Conservation (phyloP, 2,329 filamentous ascomycete species). For the Dothistroma pini region DNA sequence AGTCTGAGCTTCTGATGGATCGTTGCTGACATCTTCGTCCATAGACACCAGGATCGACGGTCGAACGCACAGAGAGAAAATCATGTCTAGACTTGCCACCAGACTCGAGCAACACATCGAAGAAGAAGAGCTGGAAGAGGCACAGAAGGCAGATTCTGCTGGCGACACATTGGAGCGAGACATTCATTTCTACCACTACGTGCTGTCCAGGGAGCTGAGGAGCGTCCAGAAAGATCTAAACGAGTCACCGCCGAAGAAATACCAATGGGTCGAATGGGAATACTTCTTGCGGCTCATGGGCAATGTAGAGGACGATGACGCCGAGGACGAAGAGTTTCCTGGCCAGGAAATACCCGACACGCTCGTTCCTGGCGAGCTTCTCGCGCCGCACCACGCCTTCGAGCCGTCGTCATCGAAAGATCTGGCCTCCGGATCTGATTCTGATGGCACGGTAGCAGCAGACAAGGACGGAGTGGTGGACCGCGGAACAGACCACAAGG, state of each 20-base stretch:
- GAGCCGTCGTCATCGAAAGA: not conserved
- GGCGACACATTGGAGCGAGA: conserved; percentile 47
- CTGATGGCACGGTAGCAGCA: not conserved
- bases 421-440: not conserved
- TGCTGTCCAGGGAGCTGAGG: conserved; percentile 45
- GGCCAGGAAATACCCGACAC: conserved; percentile 13
- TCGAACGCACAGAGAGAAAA: conserved; percentile 18
- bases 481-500: conserved; percentile 15
- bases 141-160: conserved; percentile 29
- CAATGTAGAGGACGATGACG: conserved; percentile 40
- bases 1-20: too few relatives aligned
- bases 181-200: conserved; percentile 50
- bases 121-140: conserved; percentile 40
- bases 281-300: conserved; percentile 49
- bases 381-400: not conserved
- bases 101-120: conserved; percentile 34
- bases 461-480: conserved; percentile 26
- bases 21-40: too few relatives aligned
- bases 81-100: conserved; percentile 24
- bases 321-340: conserved; percentile 28
- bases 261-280: conserved; percentile 43
- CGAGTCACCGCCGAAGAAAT: conserved; percentile 36
- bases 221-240: conserved; percentile 43
- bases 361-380: not conserved
- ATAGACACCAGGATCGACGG: conserved; percentile 10